Conservation (phyloP, 257 asterid species). For the Ehretia macrophylla region DNA sequence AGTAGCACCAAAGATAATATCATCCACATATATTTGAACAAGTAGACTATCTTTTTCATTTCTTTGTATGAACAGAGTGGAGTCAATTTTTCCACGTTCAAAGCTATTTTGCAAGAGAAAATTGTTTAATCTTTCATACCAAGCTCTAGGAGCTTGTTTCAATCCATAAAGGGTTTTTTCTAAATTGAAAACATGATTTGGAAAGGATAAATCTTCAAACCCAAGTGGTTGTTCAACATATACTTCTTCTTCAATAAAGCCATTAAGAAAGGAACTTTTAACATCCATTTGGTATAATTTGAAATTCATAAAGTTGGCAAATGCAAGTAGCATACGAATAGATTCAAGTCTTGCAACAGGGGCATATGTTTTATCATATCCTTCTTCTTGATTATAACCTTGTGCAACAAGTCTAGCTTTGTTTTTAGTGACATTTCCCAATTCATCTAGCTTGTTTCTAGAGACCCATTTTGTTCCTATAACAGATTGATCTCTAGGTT, state of each 20-base stretch:
- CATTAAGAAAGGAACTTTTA: not conserved
- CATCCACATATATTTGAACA: not conserved
- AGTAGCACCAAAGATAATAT: not conserved
- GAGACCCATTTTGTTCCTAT: not conserved
- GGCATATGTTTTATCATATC: no score
- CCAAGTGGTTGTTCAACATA: not conserved
- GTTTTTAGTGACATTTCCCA: not conserved
- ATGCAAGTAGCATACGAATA: not conserved
- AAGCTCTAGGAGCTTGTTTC: not conserved
- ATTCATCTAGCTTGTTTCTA: slow-evolving; percentile 1
- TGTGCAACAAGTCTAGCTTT: not conserved
- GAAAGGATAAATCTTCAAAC: not conserved
- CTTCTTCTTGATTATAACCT: not conserved
- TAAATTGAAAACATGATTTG: not conserved
- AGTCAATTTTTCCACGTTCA: no score
- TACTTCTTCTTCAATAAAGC: not conserved
- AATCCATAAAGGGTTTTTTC: not conserved
- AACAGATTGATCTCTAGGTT: not conserved
- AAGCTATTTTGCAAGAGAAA: not conserved
- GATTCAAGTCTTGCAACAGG: no score
- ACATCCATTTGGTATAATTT: not conserved
- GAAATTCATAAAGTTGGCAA: not conserved
- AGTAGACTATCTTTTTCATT: no score
- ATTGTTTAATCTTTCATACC: not conserved
- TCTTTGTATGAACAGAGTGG: no score